phyloP scores from a whole-genome alignment of 2,329 filamentous ascomycete genomes.

The Graphiopsis chlorocephala region DNA sequence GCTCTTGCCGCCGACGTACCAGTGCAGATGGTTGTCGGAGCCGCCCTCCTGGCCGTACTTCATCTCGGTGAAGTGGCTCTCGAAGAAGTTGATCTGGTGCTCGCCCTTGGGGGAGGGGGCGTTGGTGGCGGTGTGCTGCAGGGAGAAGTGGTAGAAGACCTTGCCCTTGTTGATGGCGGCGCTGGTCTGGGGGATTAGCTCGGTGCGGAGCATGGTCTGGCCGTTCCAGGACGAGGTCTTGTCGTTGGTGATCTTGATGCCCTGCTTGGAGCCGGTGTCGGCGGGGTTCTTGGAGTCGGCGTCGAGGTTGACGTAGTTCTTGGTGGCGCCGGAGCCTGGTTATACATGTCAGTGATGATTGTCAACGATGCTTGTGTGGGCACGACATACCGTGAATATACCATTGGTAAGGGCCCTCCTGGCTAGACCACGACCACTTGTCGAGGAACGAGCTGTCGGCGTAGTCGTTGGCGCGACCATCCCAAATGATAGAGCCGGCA shows the following conservation, averaged over 20 bases:
- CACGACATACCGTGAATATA: conserved; percentile 63
- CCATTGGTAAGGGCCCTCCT: conserved; percentile 70
- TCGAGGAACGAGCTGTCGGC: conserved; percentile 53
- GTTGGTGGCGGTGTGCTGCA: conserved; percentile 59
- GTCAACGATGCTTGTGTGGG: too few relatives aligned
- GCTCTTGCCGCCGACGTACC: conserved; percentile 59
- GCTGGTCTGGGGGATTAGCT: conserved; percentile 69
- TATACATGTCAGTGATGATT: background rate
- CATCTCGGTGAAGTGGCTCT: conserved; percentile 72
- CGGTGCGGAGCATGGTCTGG: conserved; percentile 69
- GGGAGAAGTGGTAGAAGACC: conserved; percentile 70
- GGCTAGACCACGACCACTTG: conserved; percentile 60
- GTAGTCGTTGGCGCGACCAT: conserved; percentile 64
- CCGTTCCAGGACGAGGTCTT: conserved; percentile 68
- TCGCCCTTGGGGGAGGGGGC: conserved; percentile 61
- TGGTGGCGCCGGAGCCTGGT: conserved; percentile 47
- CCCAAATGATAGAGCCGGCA: conserved; percentile 56
- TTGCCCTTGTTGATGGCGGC: conserved; percentile 64
- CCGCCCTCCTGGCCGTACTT: conserved; percentile 60
- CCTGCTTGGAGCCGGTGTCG: conserved; percentile 60
- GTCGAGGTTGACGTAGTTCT: conserved; percentile 61
- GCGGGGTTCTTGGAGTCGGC: conserved; percentile 63
- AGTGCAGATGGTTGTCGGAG: conserved; percentile 57
- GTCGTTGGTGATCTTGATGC: conserved; percentile 66
- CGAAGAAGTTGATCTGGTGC: conserved; percentile 65